Conservation (phyloP, 495 filamentous ascomycete species). For the Sporormia fimetaria region DNA sequence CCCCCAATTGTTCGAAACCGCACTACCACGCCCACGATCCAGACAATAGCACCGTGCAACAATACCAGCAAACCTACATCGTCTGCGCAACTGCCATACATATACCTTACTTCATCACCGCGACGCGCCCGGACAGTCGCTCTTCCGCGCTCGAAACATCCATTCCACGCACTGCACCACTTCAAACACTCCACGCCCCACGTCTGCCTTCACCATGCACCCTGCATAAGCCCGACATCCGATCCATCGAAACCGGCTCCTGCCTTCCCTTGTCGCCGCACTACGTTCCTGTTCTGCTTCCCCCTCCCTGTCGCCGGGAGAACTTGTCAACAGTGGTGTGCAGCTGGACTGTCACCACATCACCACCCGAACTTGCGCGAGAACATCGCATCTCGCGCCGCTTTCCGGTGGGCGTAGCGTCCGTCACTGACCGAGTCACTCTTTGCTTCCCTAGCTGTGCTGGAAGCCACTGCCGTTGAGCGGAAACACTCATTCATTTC, state of each 20-base stretch:
- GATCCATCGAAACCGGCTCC: conserved; percentile 1
- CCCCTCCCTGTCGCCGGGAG: conserved; percentile 13
- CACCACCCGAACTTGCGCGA: neutral
- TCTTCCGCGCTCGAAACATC: conserved; percentile 15
- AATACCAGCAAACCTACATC: conserved; percentile 2
- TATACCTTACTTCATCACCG: neutral
- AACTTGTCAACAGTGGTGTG: conserved; percentile 12
- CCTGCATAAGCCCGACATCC: conserved; percentile 5
- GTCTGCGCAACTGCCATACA: too few relatives aligned
- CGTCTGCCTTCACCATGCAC: conserved; percentile 18
- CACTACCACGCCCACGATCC: too few relatives aligned
- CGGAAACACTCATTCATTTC: conserved; percentile 11
- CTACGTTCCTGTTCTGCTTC: conserved; percentile 1
- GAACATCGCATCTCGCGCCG: conserved; percentile 1
- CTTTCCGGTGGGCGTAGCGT: conserved; percentile 14
- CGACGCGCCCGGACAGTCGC: neutral
- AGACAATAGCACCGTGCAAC: conserved; percentile 4
- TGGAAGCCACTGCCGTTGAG: conserved; percentile 21
- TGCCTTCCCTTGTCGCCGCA: conserved; percentile 7
- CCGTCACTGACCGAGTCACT: conserved; percentile 11
- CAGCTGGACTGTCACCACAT: conserved; percentile 27
- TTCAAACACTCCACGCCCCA: conserved; percentile 21
- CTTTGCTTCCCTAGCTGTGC: conserved; percentile 20
- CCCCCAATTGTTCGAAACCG: too few relatives aligned
- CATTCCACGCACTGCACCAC: conserved; percentile 18